Evolutionary conservation across 164 flowering plant genomes (phyloP), one percentile per base, ranked within the genome.

Genomic region (Tetracentron sinense): DNA sequence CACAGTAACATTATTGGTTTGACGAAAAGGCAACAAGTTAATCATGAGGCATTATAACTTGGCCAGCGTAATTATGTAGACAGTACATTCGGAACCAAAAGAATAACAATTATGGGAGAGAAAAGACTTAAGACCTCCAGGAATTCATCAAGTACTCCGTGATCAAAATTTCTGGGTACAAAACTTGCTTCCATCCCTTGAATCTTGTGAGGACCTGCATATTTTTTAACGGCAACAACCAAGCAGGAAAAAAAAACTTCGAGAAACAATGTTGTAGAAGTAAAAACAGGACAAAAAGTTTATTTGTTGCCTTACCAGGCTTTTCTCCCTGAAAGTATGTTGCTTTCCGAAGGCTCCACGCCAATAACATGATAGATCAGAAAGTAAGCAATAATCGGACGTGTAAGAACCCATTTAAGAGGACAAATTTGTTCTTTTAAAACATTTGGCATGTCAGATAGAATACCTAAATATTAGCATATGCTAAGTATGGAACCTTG

Each of bases 181-280:
- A 94, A 94, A 71, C 98, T 97, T 69, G 97, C 97, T 72, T 96
- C 97, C 77, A 90, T 87, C 56, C 98, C 98, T 76, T 90, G 97
- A 83, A 94, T 94, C 78, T 94, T 87, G 82, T 94, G 98, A 30
- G 98, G 98, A 60, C 98, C 98, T 90, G 81, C 70, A 75, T 22
- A n/a, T 69, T 70, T 60, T 17, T 16, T 60, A 19, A 49, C 19
- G 44, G 35, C 56, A 52, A 17, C 26, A 27, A 15, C 21, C n/a
- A 22, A 25, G 25, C 19, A 31, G 44, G 20, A 38, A 54, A 60
- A 42, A 47, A 17, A 29, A 48, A 28, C 42, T 27, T 42, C 6
- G 53, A 67, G 42, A 58, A 38, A 31, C 7, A 26, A 12, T 53
- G 14, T 4, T 35, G 23, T 33, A 11, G 27, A 23, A 47, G 1